Evolutionary conservation across 1,284 basidiomycete genomes (phyloP), one percentile per base, ranked within the genome.

Genomic region (Coriolopsis trogii): DNA sequence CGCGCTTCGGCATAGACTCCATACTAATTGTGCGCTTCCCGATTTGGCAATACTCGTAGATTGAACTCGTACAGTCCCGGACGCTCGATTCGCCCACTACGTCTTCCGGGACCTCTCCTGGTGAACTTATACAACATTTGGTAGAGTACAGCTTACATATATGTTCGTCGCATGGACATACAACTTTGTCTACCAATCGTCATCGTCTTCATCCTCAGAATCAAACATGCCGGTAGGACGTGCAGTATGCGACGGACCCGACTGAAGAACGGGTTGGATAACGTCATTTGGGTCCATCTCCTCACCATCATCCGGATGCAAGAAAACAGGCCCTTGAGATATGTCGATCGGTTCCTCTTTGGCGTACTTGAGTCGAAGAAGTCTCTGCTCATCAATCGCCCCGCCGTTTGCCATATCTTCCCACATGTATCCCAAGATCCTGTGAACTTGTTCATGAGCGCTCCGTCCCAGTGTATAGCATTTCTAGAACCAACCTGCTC

Each of bases 331-430:
- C 5, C n/a, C 26, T 4, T 25, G 30, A 5, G 12, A 6, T 6
- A 10, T 9, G 8, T 42, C 53, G 18, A 49, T 20, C 7, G 26
- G 41, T 10, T 42, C 44, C 29, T 53, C 50, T 21, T 40, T 45
- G 13, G 39, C 43, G 50, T 53, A 46, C 3, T n/a, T 20, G 12
- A 31, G 41, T n/a, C 63, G 51, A n/a, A 53, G 25, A 2, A 33
- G 47, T 20, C 59, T 54, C 31, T 69, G 67, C 28, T 69, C 65
- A 34, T 67, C 63, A 23, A 69, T 63, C n/a, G 65, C 59, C n/a
- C 52, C 53, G 2, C 61, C 61, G 39, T 51, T 49, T 2, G 61
- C 66, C 62, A 67, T 64, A 1, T 59, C 55, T 29, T 61, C 48
- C 67, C 67, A 69, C 34, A 65, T 61, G 8, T 54, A 46, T 1